Evolutionary conservation across 345 rosid genomes (phyloP), one percentile per base, ranked within the genome.

Genomic region (Syzygium oleosum): DNA sequence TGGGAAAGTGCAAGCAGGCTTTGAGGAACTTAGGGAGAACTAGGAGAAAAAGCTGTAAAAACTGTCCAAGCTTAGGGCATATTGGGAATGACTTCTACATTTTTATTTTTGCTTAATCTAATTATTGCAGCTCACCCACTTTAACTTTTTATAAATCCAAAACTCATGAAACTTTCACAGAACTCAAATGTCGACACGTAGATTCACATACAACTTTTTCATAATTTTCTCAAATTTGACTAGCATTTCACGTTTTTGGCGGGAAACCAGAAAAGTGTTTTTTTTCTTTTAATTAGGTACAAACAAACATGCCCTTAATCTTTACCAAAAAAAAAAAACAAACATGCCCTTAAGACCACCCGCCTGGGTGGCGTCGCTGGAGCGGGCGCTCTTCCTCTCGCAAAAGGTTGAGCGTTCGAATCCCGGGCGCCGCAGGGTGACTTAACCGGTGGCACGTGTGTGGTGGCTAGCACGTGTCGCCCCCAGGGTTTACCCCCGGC

Each of bases 221-320:
- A 0, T 12, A 59, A 59, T 27, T 12, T 58, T 58, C 29, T 1
- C 0, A 4, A 58, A 58, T 58, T 25, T 58, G 63, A 58, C 0
- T 58, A 58, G 23, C 23, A 58, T 0, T n/a, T 59, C 5, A 59
- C 27, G 3, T 59, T 59, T 59, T 59, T 59, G 31, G 16, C 0
- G 2, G 68, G 31, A 59, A 59, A 59, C 8, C 38, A 34, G 2
- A 34, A 34, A 34, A 34, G 38, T 34, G 3, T 3, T 34, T 34
- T 34, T 34, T 34, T 34, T 34, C 68, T 59, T 59, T 59, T 59
- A 27, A 5, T 59, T 12, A 59, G 27, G 31, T 59, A 31, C 31
- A 59, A 59, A 27, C 68, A 27, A 12, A 59, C 8, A 2, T 27
- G 31, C 63, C 14, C 1, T 56, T 23, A 56, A 49, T n/a, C n/a